These are phyloP conservation scores for Emergomyces orientalis DNA, from an alignment of 2,329 filamentous ascomycete genomes.

Conservation along the genomic window DNA sequence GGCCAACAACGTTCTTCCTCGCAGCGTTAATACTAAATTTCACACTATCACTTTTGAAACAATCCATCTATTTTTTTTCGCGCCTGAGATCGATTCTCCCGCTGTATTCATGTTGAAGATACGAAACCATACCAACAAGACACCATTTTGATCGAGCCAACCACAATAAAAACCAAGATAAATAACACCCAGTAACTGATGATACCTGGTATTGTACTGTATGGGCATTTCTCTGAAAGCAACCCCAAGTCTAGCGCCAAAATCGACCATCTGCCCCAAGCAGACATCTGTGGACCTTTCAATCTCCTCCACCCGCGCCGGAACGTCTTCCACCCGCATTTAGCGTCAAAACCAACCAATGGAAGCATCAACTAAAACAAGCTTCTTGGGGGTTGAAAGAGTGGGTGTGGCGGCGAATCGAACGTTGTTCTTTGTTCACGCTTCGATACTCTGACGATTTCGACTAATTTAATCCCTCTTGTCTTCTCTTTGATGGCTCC, in stretches of 20 bases:
- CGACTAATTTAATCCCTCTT: not conserved
- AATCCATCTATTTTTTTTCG: no score
- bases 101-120: no score
- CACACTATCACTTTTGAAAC: no score
- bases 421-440: not conserved
- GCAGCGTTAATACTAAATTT: no score
- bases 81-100: no score
- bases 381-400: not conserved
- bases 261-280: not conserved
- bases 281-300: not conserved
- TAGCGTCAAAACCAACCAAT: not conserved
- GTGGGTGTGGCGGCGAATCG: not conserved
- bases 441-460: not conserved
- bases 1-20: no score
- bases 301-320: not conserved
- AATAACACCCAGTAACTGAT: not conserved
- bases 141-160: no score
- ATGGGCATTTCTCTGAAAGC: not conserved
- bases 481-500: not conserved
- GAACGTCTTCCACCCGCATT: conserved; percentile 5
- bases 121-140: no score
- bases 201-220: not conserved
- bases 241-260: not conserved
- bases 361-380: not conserved
- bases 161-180: not conserved